Base-by-base conservation (phyloP, 768 basidiomycete genomes). In the Lanmaoa pseudosensibilis region DNA sequence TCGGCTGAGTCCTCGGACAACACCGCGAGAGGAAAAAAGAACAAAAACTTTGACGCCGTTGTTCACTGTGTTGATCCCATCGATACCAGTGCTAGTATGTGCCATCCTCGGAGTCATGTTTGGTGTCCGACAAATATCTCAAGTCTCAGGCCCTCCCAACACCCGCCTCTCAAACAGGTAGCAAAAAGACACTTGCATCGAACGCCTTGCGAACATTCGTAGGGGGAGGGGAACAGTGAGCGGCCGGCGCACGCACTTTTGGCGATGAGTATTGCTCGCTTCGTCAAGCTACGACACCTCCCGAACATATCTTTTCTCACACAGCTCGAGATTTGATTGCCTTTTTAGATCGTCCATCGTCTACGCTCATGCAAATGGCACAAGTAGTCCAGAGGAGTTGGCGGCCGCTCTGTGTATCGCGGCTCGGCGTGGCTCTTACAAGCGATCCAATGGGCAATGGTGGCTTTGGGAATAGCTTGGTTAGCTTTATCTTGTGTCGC, bases 61-160 rank as follows among this genome's bases (percentile, higher is more conserved):
- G 9, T 33, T 33, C 48, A 43, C 39, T 30, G 19, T 23, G 27
- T 36, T 60, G 59, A 55, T 36, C 21, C 46, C 46, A 43, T 49
- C 46, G 34, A 10, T 41, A 23, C 33, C 44, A 33, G 47, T 51
- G 44, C 38, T 27, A 32, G 21, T 38, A 47, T 18, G 23, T 37
- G 27, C 32, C 32, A 32, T 44, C 51, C 25, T 44, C 50, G 48
- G 46, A 12, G 25, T 48, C 54, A 52, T 33, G 4, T 46, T 34
- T 53, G 44, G 43, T 53, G 45, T 47, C 49, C 46, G 34, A 55
- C 23, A 25, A 7, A 46, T 21, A 15, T 19, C 25, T 43, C 32
- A 34, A n/a, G 25, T 48, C n/a, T 21, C 46, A 21, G 27, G 32
- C n/a, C 46, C 37, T 58, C 30, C 21, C 33, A 33, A 36, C 39